These are phyloP conservation scores for Digitaria exilis DNA, from an alignment of 202 grass and related monocot genomes.

Conservation along the genomic window DNA sequence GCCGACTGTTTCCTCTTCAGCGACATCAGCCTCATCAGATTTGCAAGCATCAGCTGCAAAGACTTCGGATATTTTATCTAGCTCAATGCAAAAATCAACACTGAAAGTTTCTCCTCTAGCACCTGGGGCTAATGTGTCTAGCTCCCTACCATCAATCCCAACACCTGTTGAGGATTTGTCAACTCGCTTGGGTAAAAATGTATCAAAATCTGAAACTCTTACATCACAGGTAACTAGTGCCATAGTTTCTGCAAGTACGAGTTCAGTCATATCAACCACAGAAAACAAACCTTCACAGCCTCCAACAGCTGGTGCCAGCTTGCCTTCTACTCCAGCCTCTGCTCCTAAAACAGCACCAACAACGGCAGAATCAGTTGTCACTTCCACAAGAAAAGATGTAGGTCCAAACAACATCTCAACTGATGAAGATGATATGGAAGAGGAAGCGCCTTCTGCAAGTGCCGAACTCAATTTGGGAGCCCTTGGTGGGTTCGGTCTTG, in stretches of 20 bases:
- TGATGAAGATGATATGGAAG: slow-evolving; percentile 99
- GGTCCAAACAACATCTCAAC: slow-evolving; percentile 48
- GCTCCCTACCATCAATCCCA: slow-evolving; percentile 40
- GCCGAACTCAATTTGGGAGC: slow-evolving; percentile 69
- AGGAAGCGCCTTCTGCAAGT: slow-evolving; percentile 65
- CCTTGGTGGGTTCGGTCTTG: slow-evolving; percentile 86
- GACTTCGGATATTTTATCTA: slow-evolving; percentile 44
- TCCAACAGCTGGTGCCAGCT: slow-evolving; percentile 35
- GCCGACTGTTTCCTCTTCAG: slow-evolving; percentile 37
- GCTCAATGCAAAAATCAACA: slow-evolving; percentile 40
- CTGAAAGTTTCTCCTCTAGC: slow-evolving; percentile 29
- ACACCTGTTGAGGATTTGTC: slow-evolving; percentile 41
- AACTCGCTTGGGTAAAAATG: slow-evolving; percentile 35
- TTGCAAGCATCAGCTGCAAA: slow-evolving; percentile 41
- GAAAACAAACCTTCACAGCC: slow-evolving; percentile 47
- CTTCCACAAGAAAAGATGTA: slow-evolving; percentile 51
- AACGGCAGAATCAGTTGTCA: slow-evolving; percentile 39
- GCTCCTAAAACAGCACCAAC: slow-evolving; percentile 34
- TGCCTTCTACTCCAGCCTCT: slow-evolving; percentile 41
- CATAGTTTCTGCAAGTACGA: slow-evolving; percentile 32
- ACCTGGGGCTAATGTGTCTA: slow-evolving; percentile 32
- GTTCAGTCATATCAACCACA: slow-evolving; percentile 26
- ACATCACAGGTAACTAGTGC: slow-evolving; percentile 43
- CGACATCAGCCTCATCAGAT: slow-evolving; percentile 28
- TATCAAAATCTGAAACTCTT: slow-evolving; percentile 47